A percentile compares a stretch with the other conserved stretches of the same genome.
Evolutionary conservation across 2,329 filamentous ascomycete species (phyloP).

Genomic region (Purpureocillium lavendulum): DNA sequence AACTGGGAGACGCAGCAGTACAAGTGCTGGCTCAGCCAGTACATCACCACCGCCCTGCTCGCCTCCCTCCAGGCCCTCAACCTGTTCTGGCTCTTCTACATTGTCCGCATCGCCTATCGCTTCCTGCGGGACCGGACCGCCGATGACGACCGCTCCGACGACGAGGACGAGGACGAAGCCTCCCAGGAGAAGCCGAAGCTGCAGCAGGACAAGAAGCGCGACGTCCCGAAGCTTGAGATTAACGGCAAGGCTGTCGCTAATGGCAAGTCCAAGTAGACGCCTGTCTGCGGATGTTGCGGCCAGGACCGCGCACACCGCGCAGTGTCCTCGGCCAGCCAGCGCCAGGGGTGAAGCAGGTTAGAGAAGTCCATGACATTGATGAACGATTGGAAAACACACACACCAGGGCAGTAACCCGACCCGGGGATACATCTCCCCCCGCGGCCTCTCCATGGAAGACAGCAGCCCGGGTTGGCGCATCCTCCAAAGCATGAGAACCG

Average conservation of each 20-base stretch:
- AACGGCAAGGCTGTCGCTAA: conserved; percentile 11
- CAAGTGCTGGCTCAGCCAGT: conserved; percentile 64
- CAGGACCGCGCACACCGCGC: too few relatives aligned
- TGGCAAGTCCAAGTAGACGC: conserved; percentile 4
- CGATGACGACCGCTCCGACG: conserved; percentile 65
- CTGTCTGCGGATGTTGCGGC: not conserved
- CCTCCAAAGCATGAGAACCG: conserved; percentile 7
- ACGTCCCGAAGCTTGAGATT: conserved; percentile 10
- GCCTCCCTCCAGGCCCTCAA: conserved; percentile 65
- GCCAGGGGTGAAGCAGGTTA: too few relatives aligned
- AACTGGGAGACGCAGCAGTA: conserved; percentile 72
- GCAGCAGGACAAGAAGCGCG: conserved; percentile 2
- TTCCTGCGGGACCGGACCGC: conserved; percentile 54
- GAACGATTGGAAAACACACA: not conserved
- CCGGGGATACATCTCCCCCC: too few relatives aligned
- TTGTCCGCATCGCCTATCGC: conserved; percentile 65
- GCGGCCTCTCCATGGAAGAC: too few relatives aligned
- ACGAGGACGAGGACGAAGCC: conserved; percentile 52
- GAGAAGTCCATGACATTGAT: not conserved
- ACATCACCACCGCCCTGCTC: conserved; percentile 58
- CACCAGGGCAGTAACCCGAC: too few relatives aligned
- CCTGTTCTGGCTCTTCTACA: conserved; percentile 74
- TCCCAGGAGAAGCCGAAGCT: conserved; percentile 16
- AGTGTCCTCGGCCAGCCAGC: too few relatives aligned
- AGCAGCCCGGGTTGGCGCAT: too few relatives aligned